These are phyloP conservation scores for Plasmopara muralis DNA, from an alignment of 352 stramenopile species.

Conservation along the genomic window DNA sequence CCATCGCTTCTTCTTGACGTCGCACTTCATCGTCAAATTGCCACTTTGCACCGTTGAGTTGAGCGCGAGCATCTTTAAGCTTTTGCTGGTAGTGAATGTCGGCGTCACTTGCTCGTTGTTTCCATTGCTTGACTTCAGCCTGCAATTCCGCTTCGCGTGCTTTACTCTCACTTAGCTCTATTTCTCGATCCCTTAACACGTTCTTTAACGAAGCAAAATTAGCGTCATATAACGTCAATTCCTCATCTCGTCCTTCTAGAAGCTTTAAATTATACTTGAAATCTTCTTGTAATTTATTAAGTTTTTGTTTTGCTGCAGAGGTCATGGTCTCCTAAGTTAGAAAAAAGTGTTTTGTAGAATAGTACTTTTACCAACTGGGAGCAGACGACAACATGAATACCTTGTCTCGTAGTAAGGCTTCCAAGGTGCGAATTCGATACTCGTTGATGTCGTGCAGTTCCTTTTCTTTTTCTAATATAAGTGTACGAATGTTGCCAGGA, in stretches of 20 bases:
- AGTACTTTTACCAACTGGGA: not conserved
- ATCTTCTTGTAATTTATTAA: conserved; percentile 86
- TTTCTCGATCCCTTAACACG: conserved; percentile 64
- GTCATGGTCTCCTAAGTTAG: conserved; percentile 31
- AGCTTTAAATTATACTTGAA: conserved; percentile 93
- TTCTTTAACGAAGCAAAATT: conserved; percentile 77
- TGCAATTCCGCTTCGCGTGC: conserved; percentile 48
- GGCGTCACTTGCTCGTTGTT: conserved; percentile 36
- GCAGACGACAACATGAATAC: conserved; percentile 11
- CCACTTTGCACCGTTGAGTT: conserved; percentile 67
- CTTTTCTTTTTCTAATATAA: conserved; percentile 88
- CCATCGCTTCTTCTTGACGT: conserved; percentile 53
- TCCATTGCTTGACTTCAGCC: conserved; percentile 40
- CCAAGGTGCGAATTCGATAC: conserved; percentile 79
- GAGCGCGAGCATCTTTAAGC: conserved; percentile 61
- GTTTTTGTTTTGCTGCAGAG: conserved; percentile 58
- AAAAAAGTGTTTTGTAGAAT: not conserved
- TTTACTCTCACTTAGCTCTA: conserved; percentile 59
- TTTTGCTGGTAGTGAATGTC: conserved; percentile 61
- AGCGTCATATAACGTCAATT: conserved; percentile 82
- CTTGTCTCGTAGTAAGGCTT: conserved; percentile 73
- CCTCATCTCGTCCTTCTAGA: conserved; percentile 85
- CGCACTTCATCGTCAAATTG: conserved; percentile 72
- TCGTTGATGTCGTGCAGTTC: conserved; percentile 92
- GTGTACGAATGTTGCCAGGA: conserved; percentile 68